Percentiles rank a stretch among this genome's conserved stretches.
phyloP scores from a whole-genome alignment of 2,329 filamentous ascomycete genomes.

The Cladosporium velox region DNA sequence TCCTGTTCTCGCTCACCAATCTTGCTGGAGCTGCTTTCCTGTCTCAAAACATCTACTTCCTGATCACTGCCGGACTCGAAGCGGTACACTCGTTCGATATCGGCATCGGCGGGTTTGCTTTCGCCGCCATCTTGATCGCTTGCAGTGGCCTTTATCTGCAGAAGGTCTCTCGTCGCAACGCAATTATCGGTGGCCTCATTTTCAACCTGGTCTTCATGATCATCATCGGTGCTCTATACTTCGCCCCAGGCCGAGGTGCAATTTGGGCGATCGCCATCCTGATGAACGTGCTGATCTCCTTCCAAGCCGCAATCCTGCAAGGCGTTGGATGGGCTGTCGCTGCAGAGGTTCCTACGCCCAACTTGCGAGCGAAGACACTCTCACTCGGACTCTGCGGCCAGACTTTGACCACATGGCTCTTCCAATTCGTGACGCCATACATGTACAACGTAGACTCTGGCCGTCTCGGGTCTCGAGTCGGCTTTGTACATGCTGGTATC shows the following conservation, averaged over 20 bases:
- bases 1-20: background rate
- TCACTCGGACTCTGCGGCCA: background rate
- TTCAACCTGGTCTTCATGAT: background rate
- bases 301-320: conserved; percentile 1
- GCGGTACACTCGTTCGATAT: conserved; percentile 2
- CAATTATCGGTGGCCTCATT: background rate
- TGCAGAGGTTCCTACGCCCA: background rate
- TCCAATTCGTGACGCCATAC: background rate
- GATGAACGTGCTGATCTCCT: background rate
- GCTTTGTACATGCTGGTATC: background rate
- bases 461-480: background rate
- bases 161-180: background rate
- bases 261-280: background rate
- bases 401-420: conserved; percentile 6
- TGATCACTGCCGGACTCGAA: background rate
- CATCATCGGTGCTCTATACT: background rate
- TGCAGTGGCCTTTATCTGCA: background rate
- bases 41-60: conserved; percentile 1
- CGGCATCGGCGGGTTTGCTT: background rate
- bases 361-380: background rate
- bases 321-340: background rate
- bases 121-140: background rate
- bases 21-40: background rate
- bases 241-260: background rate
- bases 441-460: conserved; percentile 2